Conservation (phyloP, 345 rosid genomes). For the Corchorus olitorius region DNA sequence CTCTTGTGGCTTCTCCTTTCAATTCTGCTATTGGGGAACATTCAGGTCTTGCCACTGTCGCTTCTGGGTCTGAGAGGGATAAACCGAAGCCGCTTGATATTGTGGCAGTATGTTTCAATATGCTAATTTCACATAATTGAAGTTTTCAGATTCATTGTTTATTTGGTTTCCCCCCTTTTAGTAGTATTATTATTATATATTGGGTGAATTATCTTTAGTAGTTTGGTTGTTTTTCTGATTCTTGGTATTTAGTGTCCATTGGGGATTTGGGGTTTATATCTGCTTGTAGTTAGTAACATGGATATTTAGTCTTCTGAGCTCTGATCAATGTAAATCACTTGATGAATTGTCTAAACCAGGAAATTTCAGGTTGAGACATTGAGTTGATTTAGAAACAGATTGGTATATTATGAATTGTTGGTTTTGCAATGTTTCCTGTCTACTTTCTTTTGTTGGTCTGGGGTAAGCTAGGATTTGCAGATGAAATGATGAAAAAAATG, state of each 20-base stretch:
- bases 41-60: constrained; percentile 23
- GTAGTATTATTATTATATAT: background rate
- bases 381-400: background rate
- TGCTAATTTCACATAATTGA: background rate
- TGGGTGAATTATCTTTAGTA: background rate
- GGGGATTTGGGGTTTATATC: background rate
- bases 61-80: constrained; percentile 61
- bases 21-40: constrained; percentile 64
- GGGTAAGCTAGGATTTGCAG: background rate
- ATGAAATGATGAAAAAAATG: background rate
- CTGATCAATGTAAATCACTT: background rate
- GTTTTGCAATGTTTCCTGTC: background rate
- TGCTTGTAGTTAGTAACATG: background rate
- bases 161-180: background rate
- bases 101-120: constrained; percentile 55
- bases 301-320: background rate
- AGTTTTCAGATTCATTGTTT: background rate
- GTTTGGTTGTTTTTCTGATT: background rate
- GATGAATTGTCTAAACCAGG: background rate
- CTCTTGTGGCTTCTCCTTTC: constrained; percentile 89
- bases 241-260: background rate
- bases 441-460: background rate
- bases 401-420: background rate
- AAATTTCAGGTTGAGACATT: background rate
- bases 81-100: constrained; percentile 87